phyloP scores from a whole-genome alignment of 441 rosid genomes.

The Lagerstroemia fauriei region DNA sequence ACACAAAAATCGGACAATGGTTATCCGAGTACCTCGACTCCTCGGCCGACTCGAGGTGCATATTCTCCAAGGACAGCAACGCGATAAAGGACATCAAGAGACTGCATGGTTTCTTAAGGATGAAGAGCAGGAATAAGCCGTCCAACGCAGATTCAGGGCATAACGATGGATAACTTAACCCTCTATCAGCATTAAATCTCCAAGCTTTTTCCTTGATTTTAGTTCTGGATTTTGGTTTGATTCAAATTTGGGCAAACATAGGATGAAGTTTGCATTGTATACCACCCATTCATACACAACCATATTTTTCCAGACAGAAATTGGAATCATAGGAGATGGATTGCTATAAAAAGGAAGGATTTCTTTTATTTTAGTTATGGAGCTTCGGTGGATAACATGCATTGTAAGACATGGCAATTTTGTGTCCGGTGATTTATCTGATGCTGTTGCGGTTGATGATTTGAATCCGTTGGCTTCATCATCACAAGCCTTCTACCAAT shows the following conservation, averaged over 20 bases:
- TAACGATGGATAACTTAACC: slow-evolving; percentile 24
- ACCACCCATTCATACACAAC: not conserved
- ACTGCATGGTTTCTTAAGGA: slow-evolving; percentile 61
- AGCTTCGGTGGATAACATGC: no score
- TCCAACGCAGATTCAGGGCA: slow-evolving; percentile 38
- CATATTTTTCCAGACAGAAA: not conserved
- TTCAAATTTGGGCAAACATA: not conserved
- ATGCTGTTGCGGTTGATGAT: no score
- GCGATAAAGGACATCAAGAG: slow-evolving; percentile 64
- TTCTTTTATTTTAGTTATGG: no score
- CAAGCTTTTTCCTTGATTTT: not conserved
- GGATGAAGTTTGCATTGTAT: not conserved
- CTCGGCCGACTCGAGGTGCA: slow-evolving; percentile 35
- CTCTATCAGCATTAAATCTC: not conserved
- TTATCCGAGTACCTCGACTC: slow-evolving; percentile 37
- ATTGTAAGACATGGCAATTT: no score
- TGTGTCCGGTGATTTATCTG: no score
- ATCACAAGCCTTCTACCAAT: no score
- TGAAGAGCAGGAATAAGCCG: slow-evolving; percentile 46
- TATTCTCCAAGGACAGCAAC: slow-evolving; percentile 46
- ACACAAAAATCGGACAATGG: slow-evolving; percentile 20
- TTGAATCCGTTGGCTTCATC: no score
- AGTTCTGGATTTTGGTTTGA: not conserved
- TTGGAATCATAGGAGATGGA: not conserved
- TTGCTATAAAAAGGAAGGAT: not conserved